Evolutionary conservation across 306 rosid genomes (phyloP), one percentile per base, ranked within the genome.

Genomic region (Lablab purpureus): DNA sequence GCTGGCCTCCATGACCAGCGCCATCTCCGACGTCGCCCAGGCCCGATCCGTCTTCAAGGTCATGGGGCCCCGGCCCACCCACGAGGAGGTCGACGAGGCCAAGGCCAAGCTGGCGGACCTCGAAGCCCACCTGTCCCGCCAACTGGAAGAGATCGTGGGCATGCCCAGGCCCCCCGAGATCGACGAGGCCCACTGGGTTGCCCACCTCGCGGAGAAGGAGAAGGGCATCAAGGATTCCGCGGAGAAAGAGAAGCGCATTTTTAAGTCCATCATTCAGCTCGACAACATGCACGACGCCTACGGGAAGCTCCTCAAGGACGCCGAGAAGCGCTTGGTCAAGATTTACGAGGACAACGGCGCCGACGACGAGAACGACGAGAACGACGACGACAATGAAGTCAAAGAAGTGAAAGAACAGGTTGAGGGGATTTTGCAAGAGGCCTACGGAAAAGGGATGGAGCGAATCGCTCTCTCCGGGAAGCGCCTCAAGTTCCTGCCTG

Each of bases 231-330:
- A 90, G 83, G 78, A 85, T 11, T 32, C 71, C 46, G 82, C 87
- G 17, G 99, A 95, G 59, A 87, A 67, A 37, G 98, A 93, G 77
- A 87, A 37, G 76, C 88, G 85, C 59, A 14, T 21, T 13, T 87
- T 66, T 59, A 91, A 80, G 25, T 87, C 89, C 0, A 47, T 95
- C 30, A 12, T 95, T 8, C 96, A 91, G 87, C 78, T 90, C 58
- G 98, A 95, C 5, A 92, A 91, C 72, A 89, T 93, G 96, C 98
- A 93, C 74, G 90, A 64, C 0, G 82, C 96, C 4, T 95, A 95
- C 80, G 93, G 81, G 78, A 93, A 83, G 83, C 84, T 95, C 30
- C 88, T 95, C 18, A 90, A 78, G 85, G 93, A 93, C 14, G 98
- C 98, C 0, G 99, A 95, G 87, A 85, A 83, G 68, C 60, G 93